phyloP scores from a whole-genome alignment of 441 rosid genomes.

The Bruguiera hainesii region DNA sequence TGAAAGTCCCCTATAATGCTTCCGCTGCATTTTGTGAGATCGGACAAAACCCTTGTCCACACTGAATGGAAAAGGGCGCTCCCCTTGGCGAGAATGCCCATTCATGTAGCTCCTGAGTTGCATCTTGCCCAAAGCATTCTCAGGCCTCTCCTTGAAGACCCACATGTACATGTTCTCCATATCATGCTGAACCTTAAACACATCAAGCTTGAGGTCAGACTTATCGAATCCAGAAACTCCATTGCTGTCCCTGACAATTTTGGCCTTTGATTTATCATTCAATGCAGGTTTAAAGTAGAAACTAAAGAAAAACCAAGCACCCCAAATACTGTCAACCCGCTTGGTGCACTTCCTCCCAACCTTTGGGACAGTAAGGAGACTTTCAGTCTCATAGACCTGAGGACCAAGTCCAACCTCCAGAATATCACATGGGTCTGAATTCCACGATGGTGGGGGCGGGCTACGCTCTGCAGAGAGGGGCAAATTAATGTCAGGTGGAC shows the following conservation, averaged over 20 bases:
- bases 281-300: slow-evolving; percentile 64
- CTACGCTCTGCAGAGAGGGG: slow-evolving; percentile 57
- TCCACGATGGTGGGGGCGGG: slow-evolving; percentile 56
- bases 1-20: slow-evolving; percentile 71
- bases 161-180: slow-evolving; percentile 87
- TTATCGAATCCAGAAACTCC: slow-evolving; percentile 64
- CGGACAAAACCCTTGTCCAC: slow-evolving; percentile 68
- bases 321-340: slow-evolving; percentile 67
- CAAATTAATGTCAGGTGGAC: slow-evolving; percentile 71
- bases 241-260: slow-evolving; percentile 47
- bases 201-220: slow-evolving; percentile 59
- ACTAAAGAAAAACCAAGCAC: slow-evolving; percentile 74
- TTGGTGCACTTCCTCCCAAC: slow-evolving; percentile 53
- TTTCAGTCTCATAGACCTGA: slow-evolving; percentile 56
- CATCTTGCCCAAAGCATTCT: slow-evolving; percentile 71
- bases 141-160: slow-evolving; percentile 72
- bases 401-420: slow-evolving; percentile 58
- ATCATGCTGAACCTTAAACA: slow-evolving; percentile 74
- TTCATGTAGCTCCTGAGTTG: slow-evolving; percentile 75
- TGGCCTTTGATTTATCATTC: slow-evolving; percentile 57
- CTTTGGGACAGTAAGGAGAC: slow-evolving; percentile 48
- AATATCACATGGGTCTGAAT: slow-evolving; percentile 47
- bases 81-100: slow-evolving; percentile 72
- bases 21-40: slow-evolving; percentile 74
- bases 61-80: slow-evolving; percentile 69